These are phyloP conservation scores for Diaporthe batatas DNA, from an alignment of 2,329 filamentous ascomycete genomes.

Conservation along the genomic window DNA sequence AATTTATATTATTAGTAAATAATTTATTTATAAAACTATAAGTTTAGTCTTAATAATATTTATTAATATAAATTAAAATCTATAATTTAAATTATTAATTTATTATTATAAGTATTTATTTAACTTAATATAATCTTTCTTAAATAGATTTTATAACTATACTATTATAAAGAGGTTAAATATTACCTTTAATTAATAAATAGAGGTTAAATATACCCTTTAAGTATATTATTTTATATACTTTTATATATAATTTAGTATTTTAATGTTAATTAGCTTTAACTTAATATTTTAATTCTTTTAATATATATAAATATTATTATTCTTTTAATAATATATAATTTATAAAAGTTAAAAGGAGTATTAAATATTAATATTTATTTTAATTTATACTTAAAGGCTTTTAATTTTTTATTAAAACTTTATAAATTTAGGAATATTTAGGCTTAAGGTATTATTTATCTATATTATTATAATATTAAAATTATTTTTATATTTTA, in stretches of 20 bases:
- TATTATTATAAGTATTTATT: neutral
- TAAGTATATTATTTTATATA: neutral
- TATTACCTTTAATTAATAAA: neutral
- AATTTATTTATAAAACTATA: neutral
- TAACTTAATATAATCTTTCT: neutral
- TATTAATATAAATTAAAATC: neutral
- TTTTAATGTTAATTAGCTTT: neutral
- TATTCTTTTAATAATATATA: neutral
- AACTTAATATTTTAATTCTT: neutral
- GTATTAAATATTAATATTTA: neutral
- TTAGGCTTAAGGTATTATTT: too few relatives aligned
- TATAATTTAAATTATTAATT: too few relatives aligned
- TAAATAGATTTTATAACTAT: neutral
- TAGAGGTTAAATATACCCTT: neutral
- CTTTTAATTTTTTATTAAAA: too few relatives aligned
- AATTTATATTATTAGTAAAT: too few relatives aligned
- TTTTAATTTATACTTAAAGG: neutral
- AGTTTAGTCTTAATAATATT: too few relatives aligned
- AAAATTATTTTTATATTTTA: too few relatives aligned
- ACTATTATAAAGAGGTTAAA: neutral
- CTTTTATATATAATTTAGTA: neutral
- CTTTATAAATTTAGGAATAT: too few relatives aligned
- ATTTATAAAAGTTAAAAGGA: neutral
- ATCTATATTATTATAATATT: too few relatives aligned
- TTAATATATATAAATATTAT: neutral